Conservation (phyloP, 352 stramenopile species). For the Phytophthora foliorum region DNA sequence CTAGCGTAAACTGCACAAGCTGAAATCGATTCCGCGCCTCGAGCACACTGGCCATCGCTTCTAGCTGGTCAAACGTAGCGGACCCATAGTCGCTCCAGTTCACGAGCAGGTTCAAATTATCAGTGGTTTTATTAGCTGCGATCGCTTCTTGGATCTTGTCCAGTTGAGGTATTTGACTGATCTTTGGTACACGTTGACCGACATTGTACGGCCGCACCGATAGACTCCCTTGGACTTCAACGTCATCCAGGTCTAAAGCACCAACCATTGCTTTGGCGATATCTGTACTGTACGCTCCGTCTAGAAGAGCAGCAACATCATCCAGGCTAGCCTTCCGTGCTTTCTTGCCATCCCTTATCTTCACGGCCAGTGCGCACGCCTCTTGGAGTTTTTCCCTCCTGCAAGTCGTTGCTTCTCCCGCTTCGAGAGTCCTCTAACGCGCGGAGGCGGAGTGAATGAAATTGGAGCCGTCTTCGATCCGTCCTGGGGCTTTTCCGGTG, state of each 20-base stretch:
- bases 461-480: too few relatives aligned
- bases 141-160: slow-evolving; percentile 1
- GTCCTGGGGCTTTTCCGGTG: background rate
- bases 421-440: background rate
- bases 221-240: too few relatives aligned
- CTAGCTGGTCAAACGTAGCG: slow-evolving; percentile 5
- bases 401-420: background rate
- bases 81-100: too few relatives aligned
- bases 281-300: slow-evolving; percentile 5
- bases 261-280: background rate
- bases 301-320: slow-evolving; percentile 5
- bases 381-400: background rate
- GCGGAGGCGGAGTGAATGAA: background rate
- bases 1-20: slow-evolving; percentile 1
- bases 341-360: background rate
- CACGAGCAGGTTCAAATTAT: slow-evolving; percentile 2
- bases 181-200: background rate
- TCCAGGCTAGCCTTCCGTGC: background rate
- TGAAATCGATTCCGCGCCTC: slow-evolving; percentile 1
- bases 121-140: background rate
- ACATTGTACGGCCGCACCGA: background rate
- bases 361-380: background rate
- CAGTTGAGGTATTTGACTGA: slow-evolving; percentile 3
- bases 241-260: background rate
- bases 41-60: slow-evolving; percentile 5